Evolutionary conservation across 768 basidiomycete genomes (phyloP), one percentile per base, ranked within the genome.

Genomic region (Leccinum longicurvipes): DNA sequence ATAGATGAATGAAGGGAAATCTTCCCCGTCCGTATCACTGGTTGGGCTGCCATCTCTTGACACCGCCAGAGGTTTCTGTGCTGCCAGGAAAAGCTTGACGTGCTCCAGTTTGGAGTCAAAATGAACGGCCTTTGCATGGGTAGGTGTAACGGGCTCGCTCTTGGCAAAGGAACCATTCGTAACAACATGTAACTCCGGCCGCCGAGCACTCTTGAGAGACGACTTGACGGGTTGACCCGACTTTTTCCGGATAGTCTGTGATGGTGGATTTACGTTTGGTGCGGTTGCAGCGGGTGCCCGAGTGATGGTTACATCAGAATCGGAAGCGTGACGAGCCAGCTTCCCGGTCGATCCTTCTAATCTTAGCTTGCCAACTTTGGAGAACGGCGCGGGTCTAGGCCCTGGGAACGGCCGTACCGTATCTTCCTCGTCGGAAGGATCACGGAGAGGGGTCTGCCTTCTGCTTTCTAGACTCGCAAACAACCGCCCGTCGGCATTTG

Each of bases 41-140:
- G 86, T 89, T 4, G 94, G 95, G 61, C 89, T 91, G 1, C 93
- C 93, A 61, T 92, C 87, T 46, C 96, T 83, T 12, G 88, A 91
- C 17, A 99, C 96, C 1, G 95, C 94, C 8, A 91, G 79, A 6
- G 96, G 96, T 68, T 93, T 93, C 73, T 98, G 96, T 73, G 93
- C 91, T 12, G 95, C 87, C 54, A 95, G 77, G 77, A 98, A 98
- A 47, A 95, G 81, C 73, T 95, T 95, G 59, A 98, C 91, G 54
- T 93, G 91, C 71, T 97, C 96, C 51, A 98, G 82, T 67, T 94
- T 84, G 6, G 86, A 70, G 73, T 96, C 91, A 58, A 99, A 99
- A 66, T 97, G 93, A 9, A 99, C 96, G 24, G 84, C 86, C 70
- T 97, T 95, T 60, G 82, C 74, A 36, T 78, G 78, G 5, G 81